Conservation (phyloP, 2,329 filamentous ascomycete genomes). For the Cytospora paraplurivora region DNA sequence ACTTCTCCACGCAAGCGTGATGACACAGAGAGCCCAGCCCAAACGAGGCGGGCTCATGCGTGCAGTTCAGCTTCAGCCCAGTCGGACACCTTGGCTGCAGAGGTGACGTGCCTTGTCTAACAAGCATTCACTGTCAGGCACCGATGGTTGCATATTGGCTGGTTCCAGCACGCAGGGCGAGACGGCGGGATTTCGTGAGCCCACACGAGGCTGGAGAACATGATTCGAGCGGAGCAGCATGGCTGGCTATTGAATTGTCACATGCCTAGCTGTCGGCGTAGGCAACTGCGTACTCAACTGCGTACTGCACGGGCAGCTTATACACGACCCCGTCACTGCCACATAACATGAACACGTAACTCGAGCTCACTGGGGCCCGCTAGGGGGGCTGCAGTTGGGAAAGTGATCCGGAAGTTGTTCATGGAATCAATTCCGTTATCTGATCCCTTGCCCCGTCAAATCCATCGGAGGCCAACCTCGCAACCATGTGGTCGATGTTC, state of each 20-base stretch:
- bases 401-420: conserved; percentile 18
- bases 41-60: neutral
- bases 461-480: conserved; percentile 37
- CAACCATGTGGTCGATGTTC: conserved; percentile 27
- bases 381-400: neutral
- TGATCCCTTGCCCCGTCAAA: conserved; percentile 29
- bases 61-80: neutral
- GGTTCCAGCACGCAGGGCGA: neutral
- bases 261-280: neutral
- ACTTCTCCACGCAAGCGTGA: neutral
- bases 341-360: neutral
- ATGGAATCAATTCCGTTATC: conserved; percentile 28
- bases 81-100: neutral
- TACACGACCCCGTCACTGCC: neutral
- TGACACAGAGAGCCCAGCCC: neutral
- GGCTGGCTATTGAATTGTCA: neutral
- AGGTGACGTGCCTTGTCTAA: conserved; percentile 12
- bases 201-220: neutral
- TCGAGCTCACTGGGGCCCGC: neutral
- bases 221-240: neutral
- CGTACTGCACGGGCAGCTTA: neutral
- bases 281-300: neutral
- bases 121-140: conserved; percentile 2
- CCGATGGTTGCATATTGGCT: neutral
- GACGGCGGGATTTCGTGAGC: too few species aligned